Conservation (phyloP, 345 rosid species). For the Rubroshorea leprosula region DNA sequence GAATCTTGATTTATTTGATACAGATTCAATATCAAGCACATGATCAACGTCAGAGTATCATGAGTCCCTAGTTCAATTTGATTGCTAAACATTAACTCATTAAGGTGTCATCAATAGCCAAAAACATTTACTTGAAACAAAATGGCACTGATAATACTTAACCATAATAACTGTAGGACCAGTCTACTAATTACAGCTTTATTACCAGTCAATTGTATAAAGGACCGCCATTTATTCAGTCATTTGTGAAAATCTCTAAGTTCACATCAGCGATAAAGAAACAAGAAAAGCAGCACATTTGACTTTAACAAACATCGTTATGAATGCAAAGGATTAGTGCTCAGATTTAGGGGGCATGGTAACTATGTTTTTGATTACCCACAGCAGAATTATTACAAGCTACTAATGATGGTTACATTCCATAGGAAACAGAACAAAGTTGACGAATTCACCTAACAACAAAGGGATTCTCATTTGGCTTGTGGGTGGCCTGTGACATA, state of each 20-base stretch:
- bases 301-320: slow-evolving; percentile 16
- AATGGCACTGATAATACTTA: neutral
- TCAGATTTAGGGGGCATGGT: slow-evolving; percentile 6
- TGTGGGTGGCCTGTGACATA: slow-evolving; percentile 1
- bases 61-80: neutral
- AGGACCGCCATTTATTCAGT: neutral
- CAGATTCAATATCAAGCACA: neutral
- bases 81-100: neutral
- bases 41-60: neutral
- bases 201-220: neutral
- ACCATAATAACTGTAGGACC: neutral
- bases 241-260: neutral
- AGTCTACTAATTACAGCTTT: neutral
- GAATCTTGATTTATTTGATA: no score
- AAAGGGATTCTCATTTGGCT: neutral
- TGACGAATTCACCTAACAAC: slow-evolving; percentile 1
- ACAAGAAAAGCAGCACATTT: slow-evolving; percentile 9
- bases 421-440: neutral
- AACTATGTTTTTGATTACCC: slow-evolving; percentile 3
- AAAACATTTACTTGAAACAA: neutral
- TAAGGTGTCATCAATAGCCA: neutral
- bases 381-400: slow-evolving; percentile 9
- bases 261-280: slow-evolving; percentile 9
- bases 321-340: slow-evolving; percentile 16
- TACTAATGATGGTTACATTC: slow-evolving; percentile 7